Evolutionary conservation across 495 filamentous ascomycete species (phyloP), one percentile per base, ranked within the genome.

Genomic region (Chaetomium fimeti): DNA sequence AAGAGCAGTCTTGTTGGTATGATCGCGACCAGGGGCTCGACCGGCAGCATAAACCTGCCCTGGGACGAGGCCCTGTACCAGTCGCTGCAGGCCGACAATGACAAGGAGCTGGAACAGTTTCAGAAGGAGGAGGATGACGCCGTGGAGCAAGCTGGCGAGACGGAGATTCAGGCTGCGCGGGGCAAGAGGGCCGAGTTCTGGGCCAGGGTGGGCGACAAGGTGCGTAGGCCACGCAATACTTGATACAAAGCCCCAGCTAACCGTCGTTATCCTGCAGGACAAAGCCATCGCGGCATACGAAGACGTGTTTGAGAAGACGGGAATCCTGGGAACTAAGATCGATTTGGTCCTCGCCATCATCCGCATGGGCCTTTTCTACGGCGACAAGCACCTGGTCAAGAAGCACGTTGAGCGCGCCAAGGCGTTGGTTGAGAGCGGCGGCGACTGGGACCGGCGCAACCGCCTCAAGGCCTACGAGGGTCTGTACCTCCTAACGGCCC

Each of bases 381-480:
- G 90, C 64, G 94, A 98, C 74, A 89, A 91, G 75, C 67, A 89
- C 40, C 85, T 91, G 22, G 94, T 96, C 60, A 96, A 92, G 85
- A 96, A 95, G 81, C 91, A 89, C 40, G 86, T 98, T 49, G 91
- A 96, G 66, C 88, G 94, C 11, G 94, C 94, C 65, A 89, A 91
- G 80, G 84, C 88, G 18, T 82, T 98, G 32, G 91, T 97, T 25
- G 94, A 98, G 71, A 90, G 86, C 64, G 94, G 94, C 68, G 94
- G 94, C 68, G 94, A 98, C 75, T 98, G 94, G 94, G 94, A 98
- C 77, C 89, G 94, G 29, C 88, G 94, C 72, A 98, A 98, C 78
- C 89, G 94, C 56, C 85, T 98, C 49, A 98, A 98, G 86, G 95
- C 94, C 60, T 98, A 98, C 84, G 91, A 96, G 77, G 94, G 94